phyloP scores from a whole-genome alignment of 768 basidiomycete species.

The Rhizopogon vesiculosus region DNA sequence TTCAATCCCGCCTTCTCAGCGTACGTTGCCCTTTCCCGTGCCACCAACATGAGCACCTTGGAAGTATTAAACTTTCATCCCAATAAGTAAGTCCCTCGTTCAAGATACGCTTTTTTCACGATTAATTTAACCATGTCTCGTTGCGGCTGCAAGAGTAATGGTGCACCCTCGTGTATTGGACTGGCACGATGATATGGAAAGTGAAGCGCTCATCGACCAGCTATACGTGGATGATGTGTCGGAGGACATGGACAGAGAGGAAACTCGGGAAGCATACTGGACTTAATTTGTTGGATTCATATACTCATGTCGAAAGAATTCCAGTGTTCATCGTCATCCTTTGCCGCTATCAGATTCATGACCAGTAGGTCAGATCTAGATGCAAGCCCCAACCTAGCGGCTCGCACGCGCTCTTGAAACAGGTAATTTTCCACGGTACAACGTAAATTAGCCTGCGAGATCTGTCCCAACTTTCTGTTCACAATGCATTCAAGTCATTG shows the following conservation, averaged over 20 bases:
- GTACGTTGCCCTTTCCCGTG: slow-evolving; percentile 71
- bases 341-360: too few relatives aligned
- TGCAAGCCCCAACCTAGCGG: too few relatives aligned
- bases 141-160: slow-evolving; percentile 39
- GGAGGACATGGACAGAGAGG: slow-evolving; percentile 35
- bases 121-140: slow-evolving; percentile 1
- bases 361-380: too few relatives aligned
- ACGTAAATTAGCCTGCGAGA: too few relatives aligned
- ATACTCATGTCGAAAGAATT: too few relatives aligned
- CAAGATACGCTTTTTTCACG: background rate
- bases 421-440: too few relatives aligned
- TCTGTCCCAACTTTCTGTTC: too few relatives aligned
- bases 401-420: too few relatives aligned
- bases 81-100: slow-evolving; percentile 39
- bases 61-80: slow-evolving; percentile 63
- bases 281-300: background rate
- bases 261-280: slow-evolving; percentile 29
- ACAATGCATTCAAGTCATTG: too few relatives aligned
- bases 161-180: slow-evolving; percentile 60
- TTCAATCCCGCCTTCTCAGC: slow-evolving; percentile 29
- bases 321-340: too few relatives aligned
- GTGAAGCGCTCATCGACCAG: slow-evolving; percentile 5
- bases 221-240: slow-evolving; percentile 14
- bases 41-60: slow-evolving; percentile 58
- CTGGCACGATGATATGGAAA: slow-evolving; percentile 42